These are phyloP conservation scores for Tetrahymena elliotti DNA, from an alignment of 73 alveolate species.

Conservation along the genomic window DNA sequence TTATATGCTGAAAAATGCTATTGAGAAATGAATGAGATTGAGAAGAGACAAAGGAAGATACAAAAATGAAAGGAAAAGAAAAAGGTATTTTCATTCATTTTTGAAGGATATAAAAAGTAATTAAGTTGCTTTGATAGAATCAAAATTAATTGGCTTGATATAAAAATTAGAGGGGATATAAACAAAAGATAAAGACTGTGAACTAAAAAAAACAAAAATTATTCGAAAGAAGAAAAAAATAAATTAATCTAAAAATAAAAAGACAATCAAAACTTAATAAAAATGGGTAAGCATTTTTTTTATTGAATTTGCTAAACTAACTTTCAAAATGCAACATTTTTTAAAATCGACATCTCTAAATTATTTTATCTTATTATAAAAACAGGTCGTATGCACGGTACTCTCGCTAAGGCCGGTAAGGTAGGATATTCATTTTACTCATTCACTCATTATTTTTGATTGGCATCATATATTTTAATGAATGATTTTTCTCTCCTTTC, in stretches of 20 bases:
- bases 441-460: too few species aligned
- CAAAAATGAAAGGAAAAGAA: not conserved
- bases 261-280: not conserved
- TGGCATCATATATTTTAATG: not conserved
- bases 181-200: not conserved
- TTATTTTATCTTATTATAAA: conserved; percentile 3
- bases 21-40: not conserved
- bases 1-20: not conserved
- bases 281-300: not conserved
- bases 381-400: conserved; percentile 45
- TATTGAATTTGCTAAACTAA: not conserved
- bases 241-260: not conserved
- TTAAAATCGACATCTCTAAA: conserved; percentile 10
- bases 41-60: not conserved
- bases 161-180: not conserved
- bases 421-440: not conserved
- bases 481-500: not conserved
- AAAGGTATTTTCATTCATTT: not conserved
- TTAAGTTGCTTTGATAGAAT: not conserved
- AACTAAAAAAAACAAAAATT: not conserved
- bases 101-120: not conserved
- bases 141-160: not conserved
- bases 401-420: conserved; percentile 46
- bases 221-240: not conserved
- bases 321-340: not conserved